These are phyloP conservation scores for Mycena filopes DNA, from an alignment of 768 basidiomycete genomes.

Conservation along the genomic window DNA sequence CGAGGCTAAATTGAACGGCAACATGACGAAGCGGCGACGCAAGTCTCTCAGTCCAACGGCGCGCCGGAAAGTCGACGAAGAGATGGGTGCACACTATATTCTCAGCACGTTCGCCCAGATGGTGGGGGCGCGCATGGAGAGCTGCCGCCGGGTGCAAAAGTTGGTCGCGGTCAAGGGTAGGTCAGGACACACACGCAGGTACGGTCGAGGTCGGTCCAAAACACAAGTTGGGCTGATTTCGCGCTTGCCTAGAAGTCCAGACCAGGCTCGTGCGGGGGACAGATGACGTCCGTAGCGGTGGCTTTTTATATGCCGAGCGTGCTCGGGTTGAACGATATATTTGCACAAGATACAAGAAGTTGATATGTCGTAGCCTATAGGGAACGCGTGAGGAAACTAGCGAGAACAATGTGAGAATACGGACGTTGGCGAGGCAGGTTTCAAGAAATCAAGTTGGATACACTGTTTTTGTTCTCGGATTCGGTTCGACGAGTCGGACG, in stretches of 20 bases:
- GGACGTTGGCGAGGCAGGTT: too few species aligned
- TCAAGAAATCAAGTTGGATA: too few species aligned
- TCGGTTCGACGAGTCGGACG: too few species aligned
- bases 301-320: too few species aligned
- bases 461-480: too few species aligned
- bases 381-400: too few species aligned
- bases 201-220: neutral
- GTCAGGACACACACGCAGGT: conserved; percentile 7
- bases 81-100: conserved; percentile 54
- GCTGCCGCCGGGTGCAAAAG: conserved; percentile 72
- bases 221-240: conserved; percentile 3
- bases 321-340: too few species aligned
- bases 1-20: conserved; percentile 29
- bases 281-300: too few species aligned
- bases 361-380: too few species aligned
- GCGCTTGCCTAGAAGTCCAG: conserved; percentile 5
- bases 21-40: conserved; percentile 4
- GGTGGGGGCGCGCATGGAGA: conserved; percentile 81
- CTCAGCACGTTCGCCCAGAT: conserved; percentile 77
- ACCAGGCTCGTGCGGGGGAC: conserved; percentile 1
- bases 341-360: too few species aligned
- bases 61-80: neutral
- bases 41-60: neutral
- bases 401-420: too few species aligned
- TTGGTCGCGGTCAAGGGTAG: conserved; percentile 62